A percentile compares a stretch with the other conserved stretches of the same genome.
These are phyloP conservation scores for Emericellopsis atlantica DNA, from an alignment of 2,329 filamentous ascomycete genomes.

Conservation along the genomic window DNA sequence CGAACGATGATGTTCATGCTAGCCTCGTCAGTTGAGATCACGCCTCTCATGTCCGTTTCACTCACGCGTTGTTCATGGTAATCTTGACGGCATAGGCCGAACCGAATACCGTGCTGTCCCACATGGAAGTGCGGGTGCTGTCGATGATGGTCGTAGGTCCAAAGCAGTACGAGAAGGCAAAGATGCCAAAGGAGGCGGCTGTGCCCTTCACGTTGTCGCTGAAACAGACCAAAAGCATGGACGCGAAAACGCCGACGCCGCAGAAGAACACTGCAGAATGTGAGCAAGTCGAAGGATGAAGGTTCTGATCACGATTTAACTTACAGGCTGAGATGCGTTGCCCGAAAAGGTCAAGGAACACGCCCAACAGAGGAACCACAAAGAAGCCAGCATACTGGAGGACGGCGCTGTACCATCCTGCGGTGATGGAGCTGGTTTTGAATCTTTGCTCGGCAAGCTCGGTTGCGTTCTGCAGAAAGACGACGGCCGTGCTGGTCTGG, in stretches of 20 bases:
- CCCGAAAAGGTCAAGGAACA: conserved; percentile 37
- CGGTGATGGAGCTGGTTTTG: conserved; percentile 29
- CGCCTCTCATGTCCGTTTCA: not conserved
- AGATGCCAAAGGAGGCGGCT: conserved; percentile 38
- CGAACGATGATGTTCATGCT: conserved; percentile 40
- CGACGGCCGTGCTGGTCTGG: conserved; percentile 34
- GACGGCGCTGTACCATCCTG: conserved; percentile 37
- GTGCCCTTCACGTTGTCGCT: conserved; percentile 29
- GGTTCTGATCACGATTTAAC: not conserved
- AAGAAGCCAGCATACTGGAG: conserved; percentile 32
- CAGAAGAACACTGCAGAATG: conserved; percentile 22
- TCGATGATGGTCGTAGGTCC: conserved; percentile 40
- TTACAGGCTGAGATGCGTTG: conserved; percentile 21
- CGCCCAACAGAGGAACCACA: conserved; percentile 34
- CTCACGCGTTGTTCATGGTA: conserved; percentile 32
- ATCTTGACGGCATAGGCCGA: conserved; percentile 39
- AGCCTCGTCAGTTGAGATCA: not conserved
- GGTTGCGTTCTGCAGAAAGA: conserved; percentile 40
- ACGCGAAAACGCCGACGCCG: conserved; percentile 26
- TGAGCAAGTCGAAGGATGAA: not conserved
- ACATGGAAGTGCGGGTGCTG: conserved; percentile 35
- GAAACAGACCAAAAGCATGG: conserved; percentile 39
- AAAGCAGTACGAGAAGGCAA: conserved; percentile 31
- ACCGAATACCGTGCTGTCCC: conserved; percentile 37
- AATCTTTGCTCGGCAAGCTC: conserved; percentile 45